Evolutionary conservation across 495 filamentous ascomycete genomes (phyloP).

Genomic region (Penicillium canescens): DNA sequence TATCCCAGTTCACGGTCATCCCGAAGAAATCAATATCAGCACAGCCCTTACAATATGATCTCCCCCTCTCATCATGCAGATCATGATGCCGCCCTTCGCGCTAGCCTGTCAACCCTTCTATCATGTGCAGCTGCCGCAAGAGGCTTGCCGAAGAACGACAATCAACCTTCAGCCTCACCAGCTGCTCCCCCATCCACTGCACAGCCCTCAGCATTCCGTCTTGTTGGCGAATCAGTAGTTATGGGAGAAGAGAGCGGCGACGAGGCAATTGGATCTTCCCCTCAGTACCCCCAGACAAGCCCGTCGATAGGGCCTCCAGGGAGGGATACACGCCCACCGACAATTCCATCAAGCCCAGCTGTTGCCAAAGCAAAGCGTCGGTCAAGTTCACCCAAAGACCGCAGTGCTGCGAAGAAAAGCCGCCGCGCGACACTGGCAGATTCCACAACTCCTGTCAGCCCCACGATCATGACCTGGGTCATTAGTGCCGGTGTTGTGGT

Average conservation of each 20-base stretch:
- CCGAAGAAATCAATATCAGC: conserved; percentile 34
- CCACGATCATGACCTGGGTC: conserved; percentile 87
- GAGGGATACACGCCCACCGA: conserved; percentile 21
- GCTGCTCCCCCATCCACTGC: conserved; percentile 18
- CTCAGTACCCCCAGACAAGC: conserved; percentile 19
- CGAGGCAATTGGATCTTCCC: conserved; percentile 16
- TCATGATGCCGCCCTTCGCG: conserved; percentile 89
- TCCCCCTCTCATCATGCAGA: conserved; percentile 79
- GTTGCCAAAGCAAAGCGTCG: conserved; percentile 51
- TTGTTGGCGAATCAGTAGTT: conserved; percentile 77
- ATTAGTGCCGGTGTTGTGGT: conserved; percentile 91
- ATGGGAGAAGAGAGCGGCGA: conserved; percentile 49
- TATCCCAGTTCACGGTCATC: conserved; percentile 30
- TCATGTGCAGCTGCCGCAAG: conserved; percentile 89
- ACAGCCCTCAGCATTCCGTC: conserved; percentile 45
- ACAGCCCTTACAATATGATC: conserved; percentile 61
- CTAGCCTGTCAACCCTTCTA: conserved; percentile 90
- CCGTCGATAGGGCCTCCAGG: conserved; percentile 22
- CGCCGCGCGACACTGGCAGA: conserved; percentile 35
- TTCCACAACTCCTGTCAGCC: conserved; percentile 35
- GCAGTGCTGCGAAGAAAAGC: conserved; percentile 58
- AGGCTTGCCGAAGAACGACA: conserved; percentile 67
- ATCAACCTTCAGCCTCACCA: conserved; percentile 25
- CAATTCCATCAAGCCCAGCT: conserved; percentile 21
- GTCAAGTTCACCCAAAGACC: conserved; percentile 54